Evolutionary conservation across 2,329 filamentous ascomycete species (phyloP), one percentile per base, ranked within the genome.

Genomic region (Aspergillus sojae): DNA sequence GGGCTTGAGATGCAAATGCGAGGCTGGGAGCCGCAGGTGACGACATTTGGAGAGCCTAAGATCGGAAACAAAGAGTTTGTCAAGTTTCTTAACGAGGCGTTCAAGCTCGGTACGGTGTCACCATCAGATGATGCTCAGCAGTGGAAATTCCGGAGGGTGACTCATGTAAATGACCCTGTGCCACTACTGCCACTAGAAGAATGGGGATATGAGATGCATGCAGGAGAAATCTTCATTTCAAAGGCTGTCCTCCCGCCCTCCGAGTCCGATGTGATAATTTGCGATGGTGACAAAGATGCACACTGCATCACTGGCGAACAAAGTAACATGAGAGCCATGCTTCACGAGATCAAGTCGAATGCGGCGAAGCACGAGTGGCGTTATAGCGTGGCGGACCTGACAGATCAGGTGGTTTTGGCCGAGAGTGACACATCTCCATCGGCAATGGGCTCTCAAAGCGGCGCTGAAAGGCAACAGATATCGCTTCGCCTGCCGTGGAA

Each of bases 41-140:
- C 94, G 5, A 98, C 95, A 0, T 99, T 97, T 77, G 95, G 95
- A 11, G 93, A 98, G 78, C 95, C 95, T 23, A 81, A 84, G 48
- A 72, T 88, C 2, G 87, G 87, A 2, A 89, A 89, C 68, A 71
- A 76, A 50, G 80, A 75, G 3, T 77, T 89, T 48, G 83, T 78
- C 16, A 69, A 75, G 5, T 89, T 86, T 70, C 77, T 89, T n/a
- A 82, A 88, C 66, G 68, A 74, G 5, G 77, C 80, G 4, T 89
- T 89, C 74, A 68, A 72, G 7, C 83, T 75, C 58, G 56, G 30
- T 41, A 55, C 23, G 16, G 34, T 19, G 50, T 57, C 28, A 56
- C 10, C 23, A 55, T 16, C 19, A 11, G 53, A 34, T 61, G 58
- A 62, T 54, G 61, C 65, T 55, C 70, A 72, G 16, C 62, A 64